A percentile compares a stretch with the other conserved stretches of the same genome.
These are phyloP conservation scores for Wickerhamomyces sp. DNA, from an alignment of 1,139 yeast genomes.

Conservation along the genomic window DNA sequence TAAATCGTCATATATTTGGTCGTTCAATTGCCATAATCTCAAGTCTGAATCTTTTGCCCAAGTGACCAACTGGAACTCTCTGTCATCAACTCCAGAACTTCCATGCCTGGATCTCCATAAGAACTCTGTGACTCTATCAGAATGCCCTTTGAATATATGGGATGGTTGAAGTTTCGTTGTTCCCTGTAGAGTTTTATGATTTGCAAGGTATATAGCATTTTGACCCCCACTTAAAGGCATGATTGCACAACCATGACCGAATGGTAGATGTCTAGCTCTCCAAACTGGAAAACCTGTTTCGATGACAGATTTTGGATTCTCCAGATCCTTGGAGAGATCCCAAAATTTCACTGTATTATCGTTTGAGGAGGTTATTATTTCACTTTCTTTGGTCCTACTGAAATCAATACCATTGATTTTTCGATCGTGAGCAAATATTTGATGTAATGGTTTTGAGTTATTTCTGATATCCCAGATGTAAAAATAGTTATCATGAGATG, in stretches of 20 bases:
- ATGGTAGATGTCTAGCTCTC: constrained; percentile 83
- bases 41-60: constrained; percentile 91
- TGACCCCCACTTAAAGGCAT: constrained; percentile 90
- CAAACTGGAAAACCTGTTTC: constrained; percentile 80
- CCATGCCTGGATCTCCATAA: constrained; percentile 71
- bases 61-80: constrained; percentile 84
- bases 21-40: constrained; percentile 74
- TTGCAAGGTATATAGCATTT: constrained; percentile 65
- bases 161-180: constrained; percentile 48
- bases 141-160: constrained; percentile 72
- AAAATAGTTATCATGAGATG: constrained; percentile 77
- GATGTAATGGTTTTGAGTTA: constrained; percentile 70
- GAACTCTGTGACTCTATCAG: constrained; percentile 80
- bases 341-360: constrained; percentile 86
- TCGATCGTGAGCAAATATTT: constrained; percentile 69
- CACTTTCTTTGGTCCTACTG: constrained; percentile 51
- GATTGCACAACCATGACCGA: constrained; percentile 86
- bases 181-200: constrained; percentile 38
- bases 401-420: constrained; percentile 90
- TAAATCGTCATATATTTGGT: constrained; percentile 53
- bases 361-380: constrained; percentile 75
- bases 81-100: constrained; percentile 47
- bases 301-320: constrained; percentile 53
- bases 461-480: constrained; percentile 85
- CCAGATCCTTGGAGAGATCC: constrained; percentile 48